Conservation (phyloP, 148 eudicot genomes). For the Silene latifolia region DNA sequence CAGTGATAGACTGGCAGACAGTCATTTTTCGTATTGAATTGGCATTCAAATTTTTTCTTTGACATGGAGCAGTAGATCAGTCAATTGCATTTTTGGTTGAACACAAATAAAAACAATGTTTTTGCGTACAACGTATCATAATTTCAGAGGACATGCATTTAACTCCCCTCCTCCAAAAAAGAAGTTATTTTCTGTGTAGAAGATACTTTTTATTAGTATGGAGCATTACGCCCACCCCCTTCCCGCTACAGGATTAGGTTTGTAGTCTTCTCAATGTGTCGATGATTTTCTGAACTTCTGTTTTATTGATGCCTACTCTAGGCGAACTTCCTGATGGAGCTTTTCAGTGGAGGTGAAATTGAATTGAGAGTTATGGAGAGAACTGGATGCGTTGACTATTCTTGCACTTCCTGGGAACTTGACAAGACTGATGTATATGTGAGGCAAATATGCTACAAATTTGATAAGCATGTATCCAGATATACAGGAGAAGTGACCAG, state of each 20-base stretch:
- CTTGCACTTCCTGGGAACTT: conserved; percentile 79
- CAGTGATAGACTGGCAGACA: not conserved
- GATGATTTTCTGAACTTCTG: too few species aligned
- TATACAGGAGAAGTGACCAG: conserved; percentile 92
- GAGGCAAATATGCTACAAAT: conserved; percentile 79
- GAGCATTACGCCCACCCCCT: not conserved
- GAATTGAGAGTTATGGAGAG: conserved; percentile 76
- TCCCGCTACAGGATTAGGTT: not conserved
- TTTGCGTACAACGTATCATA: not conserved
- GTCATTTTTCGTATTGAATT: not conserved
- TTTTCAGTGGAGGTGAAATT: conserved; percentile 69
- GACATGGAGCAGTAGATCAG: not conserved
- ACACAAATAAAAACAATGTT: too few species aligned
- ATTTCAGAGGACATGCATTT: too few species aligned
- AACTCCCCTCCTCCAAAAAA: too few species aligned
- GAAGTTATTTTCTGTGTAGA: too few species aligned
- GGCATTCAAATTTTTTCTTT: not conserved
- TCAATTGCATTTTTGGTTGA: not conserved
- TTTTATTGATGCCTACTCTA: conserved; percentile 29
- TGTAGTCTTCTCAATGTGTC: too few species aligned
- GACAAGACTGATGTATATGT: conserved; percentile 73
- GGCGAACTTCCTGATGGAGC: conserved; percentile 78
- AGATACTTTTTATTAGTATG: too few species aligned
- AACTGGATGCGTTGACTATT: conserved; percentile 78
- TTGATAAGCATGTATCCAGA: conserved; percentile 66